These are phyloP conservation scores for Gracilariopsis chorda DNA, from an alignment of 23 red algal species.

Conservation along the genomic window DNA sequence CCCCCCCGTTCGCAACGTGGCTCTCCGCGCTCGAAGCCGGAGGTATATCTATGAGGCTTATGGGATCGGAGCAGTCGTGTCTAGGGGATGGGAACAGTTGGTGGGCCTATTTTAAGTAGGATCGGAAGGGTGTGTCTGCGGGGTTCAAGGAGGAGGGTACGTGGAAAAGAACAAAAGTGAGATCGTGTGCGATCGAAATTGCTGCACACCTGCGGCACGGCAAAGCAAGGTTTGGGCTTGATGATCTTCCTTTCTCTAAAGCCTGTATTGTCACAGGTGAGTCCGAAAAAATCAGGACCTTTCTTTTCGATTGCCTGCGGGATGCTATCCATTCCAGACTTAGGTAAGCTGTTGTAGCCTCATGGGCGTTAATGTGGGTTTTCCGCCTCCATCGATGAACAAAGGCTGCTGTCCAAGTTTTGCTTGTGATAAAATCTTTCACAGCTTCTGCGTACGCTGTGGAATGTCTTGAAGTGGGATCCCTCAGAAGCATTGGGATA, in stretches of 20 bases:
- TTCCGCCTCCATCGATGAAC: no score
- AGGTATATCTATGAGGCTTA: neutral
- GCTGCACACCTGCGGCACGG: neutral
- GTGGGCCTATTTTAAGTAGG: neutral
- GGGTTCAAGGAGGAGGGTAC: neutral
- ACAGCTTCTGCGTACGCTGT: no score
- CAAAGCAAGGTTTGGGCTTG: neutral
- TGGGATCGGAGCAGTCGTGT: no score
- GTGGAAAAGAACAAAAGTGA: neutral
- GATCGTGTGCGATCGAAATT: neutral
- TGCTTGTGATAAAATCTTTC: no score
- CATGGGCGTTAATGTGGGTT: no score
- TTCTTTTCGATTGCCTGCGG: no score
- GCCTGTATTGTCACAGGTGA: neutral
- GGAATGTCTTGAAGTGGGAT: no score
- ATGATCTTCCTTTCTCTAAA: neutral
- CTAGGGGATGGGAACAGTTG: no score
- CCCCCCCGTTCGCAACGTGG: neutral
- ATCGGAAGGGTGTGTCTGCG: neutral
- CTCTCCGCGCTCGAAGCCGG: neutral
- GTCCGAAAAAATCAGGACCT: neutral
- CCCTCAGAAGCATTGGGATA: no score
- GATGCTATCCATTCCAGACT: no score
- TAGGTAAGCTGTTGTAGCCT: no score
- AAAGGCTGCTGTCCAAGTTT: no score